phyloP scores from a whole-genome alignment of 768 basidiomycete genomes.

The Phanerodontia chrysosporium region DNA sequence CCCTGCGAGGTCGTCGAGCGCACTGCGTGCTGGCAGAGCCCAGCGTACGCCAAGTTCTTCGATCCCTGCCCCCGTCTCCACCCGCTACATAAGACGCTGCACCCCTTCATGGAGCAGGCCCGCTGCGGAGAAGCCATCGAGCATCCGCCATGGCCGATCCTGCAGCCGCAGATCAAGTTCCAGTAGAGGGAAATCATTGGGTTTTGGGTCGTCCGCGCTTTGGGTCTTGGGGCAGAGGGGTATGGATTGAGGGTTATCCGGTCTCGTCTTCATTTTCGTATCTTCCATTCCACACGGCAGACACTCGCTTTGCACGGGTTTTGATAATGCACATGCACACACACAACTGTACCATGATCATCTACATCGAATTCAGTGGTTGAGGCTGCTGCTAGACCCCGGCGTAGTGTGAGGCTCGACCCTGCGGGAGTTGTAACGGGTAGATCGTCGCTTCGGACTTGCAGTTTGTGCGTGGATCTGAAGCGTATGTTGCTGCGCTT shows the following conservation, averaged over 20 bases:
- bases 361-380: background rate
- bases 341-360: background rate
- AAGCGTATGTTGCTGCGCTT: background rate
- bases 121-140: background rate
- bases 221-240: background rate
- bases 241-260: background rate
- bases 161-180: constrained; percentile 6
- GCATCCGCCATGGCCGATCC: background rate
- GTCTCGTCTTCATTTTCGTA: background rate
- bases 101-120: background rate
- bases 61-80: background rate
- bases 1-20: background rate
- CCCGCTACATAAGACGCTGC: background rate
- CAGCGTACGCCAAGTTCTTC: background rate
- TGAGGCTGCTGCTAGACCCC: background rate
- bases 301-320: background rate
- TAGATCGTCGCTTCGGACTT: background rate
- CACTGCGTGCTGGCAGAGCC: background rate
- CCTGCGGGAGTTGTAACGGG: background rate
- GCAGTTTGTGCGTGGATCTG: background rate
- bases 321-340: background rate
- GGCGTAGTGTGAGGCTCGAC: background rate
- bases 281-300: background rate
- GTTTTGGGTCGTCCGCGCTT: background rate
- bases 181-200: background rate